Base-by-base conservation (phyloP, 2,329 filamentous ascomycete species). In the Aureobasidium sp. region DNA sequence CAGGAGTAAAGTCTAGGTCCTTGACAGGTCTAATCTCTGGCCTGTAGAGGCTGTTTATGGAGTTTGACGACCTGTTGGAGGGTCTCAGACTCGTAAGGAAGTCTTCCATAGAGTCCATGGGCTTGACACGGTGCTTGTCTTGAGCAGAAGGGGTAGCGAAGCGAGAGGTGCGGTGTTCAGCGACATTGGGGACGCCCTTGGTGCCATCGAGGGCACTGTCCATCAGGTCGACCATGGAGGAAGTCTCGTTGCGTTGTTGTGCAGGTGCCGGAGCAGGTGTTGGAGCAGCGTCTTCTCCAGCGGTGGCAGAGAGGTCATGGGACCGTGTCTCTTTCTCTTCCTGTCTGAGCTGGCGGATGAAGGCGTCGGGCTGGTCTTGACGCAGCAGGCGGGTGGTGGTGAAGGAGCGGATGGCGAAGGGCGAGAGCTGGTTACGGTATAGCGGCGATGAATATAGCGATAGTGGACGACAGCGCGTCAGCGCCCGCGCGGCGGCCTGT, bases 131-230 rank as follows among this genome's bases (percentile, higher is more conserved):
- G 39, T 57, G 20, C 29, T 57, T 44, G 2, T 57, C 25, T 53
- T 72, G 70, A 9, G 68, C 68, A 29, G 62, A 51, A 37, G 55
- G 63, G 17, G 70, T 70, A 11, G 65, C 64, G 63, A 69, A 70
- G 42, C 65, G 67, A 12, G 70, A 71, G 34, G 67, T 69, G 25
- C 70, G 68, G 39, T 63, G 57, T 11, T 64, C 42, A 12, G 68
- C 62, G 12, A 66, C 55, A 22, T 67, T 64, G 14, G 70, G 66
- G n/a, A 65, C 65, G 62, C 65, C 67, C 61, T 70, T 70, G 52
- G 62, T 64, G 63, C 67, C 61, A 61, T 72, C 70, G 31, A 74
- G 68, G 15, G 67, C 64, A 34, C 48, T 41, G 65, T 73, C 69
- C 60, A 73, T 68, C 45, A 71, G 58, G 49, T 63, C 63, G 47